Percentiles rank a stretch among this genome's conserved stretches.
Conservation (phyloP, 768 basidiomycete species). For the Russula sp. region DNA sequence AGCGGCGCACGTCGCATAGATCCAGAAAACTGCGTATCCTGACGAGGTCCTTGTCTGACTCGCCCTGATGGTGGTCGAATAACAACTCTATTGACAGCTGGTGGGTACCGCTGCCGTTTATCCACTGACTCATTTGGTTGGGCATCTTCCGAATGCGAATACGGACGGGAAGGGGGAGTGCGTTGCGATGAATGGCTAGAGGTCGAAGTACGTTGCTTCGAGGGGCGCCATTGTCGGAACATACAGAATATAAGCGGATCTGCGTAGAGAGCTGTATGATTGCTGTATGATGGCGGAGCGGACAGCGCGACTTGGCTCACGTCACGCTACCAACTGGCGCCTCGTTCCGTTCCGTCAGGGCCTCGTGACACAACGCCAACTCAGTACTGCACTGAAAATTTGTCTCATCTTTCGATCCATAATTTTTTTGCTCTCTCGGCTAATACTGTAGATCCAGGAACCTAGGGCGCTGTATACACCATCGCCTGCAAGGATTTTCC, state of each 20-base stretch:
- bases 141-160: slow-evolving; percentile 15
- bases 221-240: slow-evolving; percentile 10
- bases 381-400: not conserved
- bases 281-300: not conserved
- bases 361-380: too few relatives aligned
- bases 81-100: not conserved
- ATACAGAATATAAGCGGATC: not conserved
- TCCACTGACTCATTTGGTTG: slow-evolving; percentile 20
- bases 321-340: not conserved
- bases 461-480: not conserved
- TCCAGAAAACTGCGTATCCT: not conserved
- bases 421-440: not conserved
- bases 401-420: not conserved
- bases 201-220: not conserved
- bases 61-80: not conserved
- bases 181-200: not conserved
- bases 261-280: too few relatives aligned
- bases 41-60: not conserved
- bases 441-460: slow-evolving; percentile 1
- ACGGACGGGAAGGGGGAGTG: not conserved
- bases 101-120: slow-evolving; percentile 9
- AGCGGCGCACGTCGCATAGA: not conserved
- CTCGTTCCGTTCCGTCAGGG: too few relatives aligned
- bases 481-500: not conserved
- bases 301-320: not conserved